Evolutionary conservation across 352 stramenopile genomes (phyloP).

Genomic region (Globisporangium cystogenes): DNA sequence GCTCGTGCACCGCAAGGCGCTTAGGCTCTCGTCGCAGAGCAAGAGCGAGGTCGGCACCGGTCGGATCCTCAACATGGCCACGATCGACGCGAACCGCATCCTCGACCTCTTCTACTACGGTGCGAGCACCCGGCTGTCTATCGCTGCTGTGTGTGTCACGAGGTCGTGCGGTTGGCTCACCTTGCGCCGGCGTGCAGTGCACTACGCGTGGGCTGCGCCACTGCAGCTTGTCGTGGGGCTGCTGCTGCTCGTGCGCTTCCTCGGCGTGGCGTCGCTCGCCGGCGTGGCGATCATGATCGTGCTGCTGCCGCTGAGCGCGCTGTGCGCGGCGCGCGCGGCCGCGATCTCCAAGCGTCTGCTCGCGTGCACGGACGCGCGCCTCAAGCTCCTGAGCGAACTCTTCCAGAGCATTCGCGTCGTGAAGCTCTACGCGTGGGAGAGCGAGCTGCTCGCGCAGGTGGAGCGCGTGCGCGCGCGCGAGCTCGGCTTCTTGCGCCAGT

Average conservation of each 20-base stretch:
- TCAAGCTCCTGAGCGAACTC: slow-evolving; percentile 56
- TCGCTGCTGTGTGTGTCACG: slow-evolving; percentile 2
- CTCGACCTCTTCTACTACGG: slow-evolving; percentile 73
- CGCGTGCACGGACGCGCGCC: slow-evolving; percentile 38
- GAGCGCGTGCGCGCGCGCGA: slow-evolving; percentile 41
- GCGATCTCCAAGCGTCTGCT: slow-evolving; percentile 34
- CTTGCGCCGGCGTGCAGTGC: slow-evolving; percentile 16
- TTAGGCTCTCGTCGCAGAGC: slow-evolving; percentile 48
- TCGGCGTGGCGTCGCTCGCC: slow-evolving; percentile 45
- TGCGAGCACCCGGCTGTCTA: no score
- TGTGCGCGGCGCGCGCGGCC: slow-evolving; percentile 33
- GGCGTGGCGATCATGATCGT: slow-evolving; percentile 56
- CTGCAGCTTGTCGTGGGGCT: slow-evolving; percentile 53
- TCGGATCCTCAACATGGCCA: slow-evolving; percentile 93
- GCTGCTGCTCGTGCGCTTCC: slow-evolving; percentile 41
- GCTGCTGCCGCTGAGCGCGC: slow-evolving; percentile 32
- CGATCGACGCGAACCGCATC: slow-evolving; percentile 89
- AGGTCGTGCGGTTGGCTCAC: not conserved
- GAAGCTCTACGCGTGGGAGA: slow-evolving; percentile 80
- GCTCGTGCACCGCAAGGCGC: slow-evolving; percentile 56
- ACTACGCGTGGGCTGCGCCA: slow-evolving; percentile 59
- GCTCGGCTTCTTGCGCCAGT: slow-evolving; percentile 36
- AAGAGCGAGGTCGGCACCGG: slow-evolving; percentile 57
- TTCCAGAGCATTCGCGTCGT: slow-evolving; percentile 61
- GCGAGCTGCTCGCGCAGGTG: slow-evolving; percentile 42